Evolutionary conservation across 2,329 filamentous ascomycete species (phyloP), one percentile per base, ranked within the genome.

Genomic region (Cercospora citrullina): DNA sequence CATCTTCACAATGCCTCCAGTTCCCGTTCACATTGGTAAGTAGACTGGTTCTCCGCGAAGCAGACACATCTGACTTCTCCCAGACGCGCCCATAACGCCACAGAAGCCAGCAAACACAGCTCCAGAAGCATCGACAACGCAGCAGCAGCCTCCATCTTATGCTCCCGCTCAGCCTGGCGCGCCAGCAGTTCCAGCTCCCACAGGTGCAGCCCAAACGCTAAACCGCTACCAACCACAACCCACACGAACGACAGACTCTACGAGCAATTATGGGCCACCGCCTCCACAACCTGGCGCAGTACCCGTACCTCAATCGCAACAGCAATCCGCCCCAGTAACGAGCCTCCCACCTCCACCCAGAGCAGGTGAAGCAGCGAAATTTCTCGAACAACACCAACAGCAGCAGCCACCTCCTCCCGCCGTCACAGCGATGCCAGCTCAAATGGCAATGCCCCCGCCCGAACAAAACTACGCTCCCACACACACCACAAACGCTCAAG

Each of bases 211-310:
- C 18, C 76, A 72, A 63, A 69, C 69, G 45, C 72, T 69, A 39
- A 69, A 73, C 61, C 69, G 71, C 60, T 70, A 74, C 30, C 72
- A 72, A n/a, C 72, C 67, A n/a, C 73, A 72, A 16, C 74, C 71
- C 6, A 78, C 75, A 30, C 72, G 71, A 58, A 68, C 67, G 33
- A 69, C 70, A 18, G 45, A 65, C 16, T 36, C 64, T 3, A 7
- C 68, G n/a, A 69, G 73, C n/a, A 21, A 76, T 71, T 65, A 73
- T 75, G 78, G 55, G 64, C 83, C 74, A 70, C 74, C 77, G 59
- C 79, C 81, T 2, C 78, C 81, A 1, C 78, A 81, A 63, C 79
- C 84, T 39, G 82, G 82, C 71, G 79, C 81, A 65, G 79, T 77
- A 30, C 77, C 80, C 16, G 68, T 73, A 0, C 73, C 80, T 6